These are phyloP conservation scores for Ceratobasidium sp. DNA, from an alignment of 1,284 basidiomycete species.

Conservation along the genomic window DNA sequence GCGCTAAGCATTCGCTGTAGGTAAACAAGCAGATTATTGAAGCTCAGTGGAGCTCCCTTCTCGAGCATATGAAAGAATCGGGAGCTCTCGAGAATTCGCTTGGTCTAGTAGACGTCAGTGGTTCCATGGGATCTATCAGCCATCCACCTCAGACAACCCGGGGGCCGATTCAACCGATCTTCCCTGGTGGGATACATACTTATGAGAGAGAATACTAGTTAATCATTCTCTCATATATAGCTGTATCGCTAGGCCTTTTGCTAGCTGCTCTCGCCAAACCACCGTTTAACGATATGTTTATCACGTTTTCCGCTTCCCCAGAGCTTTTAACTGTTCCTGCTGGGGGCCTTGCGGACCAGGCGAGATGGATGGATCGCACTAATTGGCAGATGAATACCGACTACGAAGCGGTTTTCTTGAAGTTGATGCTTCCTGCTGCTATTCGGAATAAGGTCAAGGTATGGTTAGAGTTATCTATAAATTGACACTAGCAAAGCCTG, in stretches of 20 bases:
- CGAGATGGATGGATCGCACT: slow-evolving; percentile 52
- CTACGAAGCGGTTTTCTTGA: slow-evolving; percentile 63
- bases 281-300: slow-evolving; percentile 68
- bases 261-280: slow-evolving; percentile 64
- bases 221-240: slow-evolving; percentile 41
- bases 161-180: slow-evolving; percentile 55
- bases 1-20: neutral
- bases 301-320: slow-evolving; percentile 66
- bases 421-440: slow-evolving; percentile 65
- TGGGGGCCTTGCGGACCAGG: slow-evolving; percentile 51
- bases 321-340: slow-evolving; percentile 57
- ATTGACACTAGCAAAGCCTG: neutral
- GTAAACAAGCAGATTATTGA: slow-evolving; percentile 57
- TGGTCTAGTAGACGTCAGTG: slow-evolving; percentile 75
- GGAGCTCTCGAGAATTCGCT: slow-evolving; percentile 65
- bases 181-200: slow-evolving; percentile 49
- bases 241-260: slow-evolving; percentile 69
- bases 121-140: slow-evolving; percentile 62
- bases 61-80: slow-evolving; percentile 59
- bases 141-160: neutral
- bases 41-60: slow-evolving; percentile 68
- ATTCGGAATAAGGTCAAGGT: slow-evolving; percentile 58
- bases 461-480: neutral
- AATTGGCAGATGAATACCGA: slow-evolving; percentile 67
- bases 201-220: neutral